Base-by-base conservation (phyloP, 345 rosid species). In the Leavenworthia alabamica region DNA sequence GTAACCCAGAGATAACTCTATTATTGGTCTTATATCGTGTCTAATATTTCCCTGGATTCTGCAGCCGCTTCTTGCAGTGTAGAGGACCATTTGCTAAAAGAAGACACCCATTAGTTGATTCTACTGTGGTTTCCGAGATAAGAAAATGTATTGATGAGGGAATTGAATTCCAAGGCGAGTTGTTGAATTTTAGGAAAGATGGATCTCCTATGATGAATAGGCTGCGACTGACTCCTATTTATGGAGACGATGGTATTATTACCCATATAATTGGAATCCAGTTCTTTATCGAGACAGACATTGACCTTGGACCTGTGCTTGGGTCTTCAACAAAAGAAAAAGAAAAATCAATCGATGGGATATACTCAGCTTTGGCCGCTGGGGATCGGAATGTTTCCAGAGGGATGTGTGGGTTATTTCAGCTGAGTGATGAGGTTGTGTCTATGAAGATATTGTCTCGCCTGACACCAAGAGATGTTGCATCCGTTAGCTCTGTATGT, bases 71-170 rank as follows among this genome's bases (percentile, higher is more conserved):
- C 82, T 75, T 86, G 78, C 97, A 90, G 68, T 90, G 83, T 71
- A 80, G 95, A 78, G 95, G 97, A 35, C 95, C 92, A 27, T 90
- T 90, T 80, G 95, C 97, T 22, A 90, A 90, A 74, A 77, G 95
- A 73, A 82, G 95, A 74, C 97, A 90, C 56, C 91, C 92, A 20
- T 62, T 82, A 68, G 95, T 90, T 41, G 88, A 86, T 65, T 90
- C 90, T 23, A 41, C 83, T 1, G 82, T 83, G 48, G 82, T 89
- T 49, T 68, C 95, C 8, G 86, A 89, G 74, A 84, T 89, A 59
- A 81, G 90, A 70, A 83, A 78, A 78, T 89, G 95, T 77, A 84
- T 89, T 56, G 90, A 82, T 5, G 80, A 86, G 75, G 92, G 95
- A 49, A 75, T 85, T 56, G 92, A 85, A 70, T 90, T 90, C 64